Conservation (phyloP, 2,329 filamentous ascomycete species). For the Beauveria brongniartii region DNA sequence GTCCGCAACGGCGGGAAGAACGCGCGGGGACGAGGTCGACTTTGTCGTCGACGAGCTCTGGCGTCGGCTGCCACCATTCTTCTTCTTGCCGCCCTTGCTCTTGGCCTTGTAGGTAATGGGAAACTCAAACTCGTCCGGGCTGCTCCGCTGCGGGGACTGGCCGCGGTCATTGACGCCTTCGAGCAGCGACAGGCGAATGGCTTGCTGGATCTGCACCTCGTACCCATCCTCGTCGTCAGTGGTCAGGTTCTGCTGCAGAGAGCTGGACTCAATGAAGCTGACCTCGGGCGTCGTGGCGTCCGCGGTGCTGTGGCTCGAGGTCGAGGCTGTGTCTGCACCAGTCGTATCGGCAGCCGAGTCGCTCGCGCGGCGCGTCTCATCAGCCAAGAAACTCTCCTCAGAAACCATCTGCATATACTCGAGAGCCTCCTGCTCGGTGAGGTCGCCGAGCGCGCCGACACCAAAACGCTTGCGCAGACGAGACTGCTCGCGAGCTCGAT, state of each 20-base stretch:
- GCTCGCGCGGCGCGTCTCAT: constrained; percentile 48
- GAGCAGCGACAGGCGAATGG: constrained; percentile 52
- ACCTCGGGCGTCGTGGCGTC: constrained; percentile 49
- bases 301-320: constrained; percentile 31
- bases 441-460: constrained; percentile 57
- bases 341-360: constrained; percentile 40
- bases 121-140: constrained; percentile 41
- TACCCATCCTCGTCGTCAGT: constrained; percentile 41
- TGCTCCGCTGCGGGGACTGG: constrained; percentile 34
- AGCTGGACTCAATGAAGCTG: constrained; percentile 36
- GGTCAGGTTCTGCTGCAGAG: constrained; percentile 19
- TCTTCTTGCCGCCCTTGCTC: constrained; percentile 30
- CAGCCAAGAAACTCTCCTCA: constrained; percentile 40
- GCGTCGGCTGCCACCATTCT: constrained; percentile 20
- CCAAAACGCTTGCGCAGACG: constrained; percentile 76
- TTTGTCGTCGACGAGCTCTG: constrained; percentile 18
- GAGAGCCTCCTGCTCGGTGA: constrained; percentile 59
- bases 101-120: constrained; percentile 37
- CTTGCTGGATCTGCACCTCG: constrained; percentile 54
- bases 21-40: constrained; percentile 21
- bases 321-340: constrained; percentile 35
- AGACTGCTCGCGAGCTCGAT: constrained; percentile 57
- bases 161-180: constrained; percentile 43
- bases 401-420: constrained; percentile 60
- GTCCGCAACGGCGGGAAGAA: constrained; percentile 24